Conservation (phyloP, 2,329 filamentous ascomycete genomes). For the Reticulascus tulasneorum region DNA sequence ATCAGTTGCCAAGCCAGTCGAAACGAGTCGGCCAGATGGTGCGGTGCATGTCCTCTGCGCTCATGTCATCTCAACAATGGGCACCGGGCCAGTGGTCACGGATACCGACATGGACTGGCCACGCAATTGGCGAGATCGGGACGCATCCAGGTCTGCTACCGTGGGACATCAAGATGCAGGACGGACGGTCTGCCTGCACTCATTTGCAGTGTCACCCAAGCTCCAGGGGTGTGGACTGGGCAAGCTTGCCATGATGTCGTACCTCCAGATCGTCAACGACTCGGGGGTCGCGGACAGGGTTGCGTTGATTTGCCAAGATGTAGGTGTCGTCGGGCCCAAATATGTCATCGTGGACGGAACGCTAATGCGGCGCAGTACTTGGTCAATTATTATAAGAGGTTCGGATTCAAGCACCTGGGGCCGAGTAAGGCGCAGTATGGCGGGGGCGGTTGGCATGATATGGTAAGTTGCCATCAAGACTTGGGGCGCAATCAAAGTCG, state of each 20-base stretch:
- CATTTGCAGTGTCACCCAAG: constrained; percentile 72
- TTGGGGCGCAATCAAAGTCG: too few species aligned
- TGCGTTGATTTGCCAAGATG: constrained; percentile 72
- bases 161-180: constrained; percentile 71
- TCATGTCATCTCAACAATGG: constrained; percentile 74
- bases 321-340: constrained; percentile 34
- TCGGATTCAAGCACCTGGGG: constrained; percentile 68
- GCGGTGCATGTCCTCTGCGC: constrained; percentile 63
- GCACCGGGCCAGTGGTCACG: constrained; percentile 57
- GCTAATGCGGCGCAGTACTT: constrained; percentile 45
- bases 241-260: constrained; percentile 68
- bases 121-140: constrained; percentile 56
- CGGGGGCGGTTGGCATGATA: constrained; percentile 76
- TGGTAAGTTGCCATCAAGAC: too few species aligned
- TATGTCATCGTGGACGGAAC: too few species aligned
- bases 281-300: constrained; percentile 68
- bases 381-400: constrained; percentile 70
- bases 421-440: constrained; percentile 67
- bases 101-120: constrained; percentile 76
- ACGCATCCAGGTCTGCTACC: constrained; percentile 21
- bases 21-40: constrained; percentile 55
- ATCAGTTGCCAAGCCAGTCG: constrained; percentile 51
- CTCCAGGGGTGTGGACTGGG: constrained; percentile 73
- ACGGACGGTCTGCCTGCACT: constrained; percentile 75
- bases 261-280: constrained; percentile 70